phyloP scores from a whole-genome alignment of 192 early-diverging fungal genomes.

The Mortierella alpina region DNA sequence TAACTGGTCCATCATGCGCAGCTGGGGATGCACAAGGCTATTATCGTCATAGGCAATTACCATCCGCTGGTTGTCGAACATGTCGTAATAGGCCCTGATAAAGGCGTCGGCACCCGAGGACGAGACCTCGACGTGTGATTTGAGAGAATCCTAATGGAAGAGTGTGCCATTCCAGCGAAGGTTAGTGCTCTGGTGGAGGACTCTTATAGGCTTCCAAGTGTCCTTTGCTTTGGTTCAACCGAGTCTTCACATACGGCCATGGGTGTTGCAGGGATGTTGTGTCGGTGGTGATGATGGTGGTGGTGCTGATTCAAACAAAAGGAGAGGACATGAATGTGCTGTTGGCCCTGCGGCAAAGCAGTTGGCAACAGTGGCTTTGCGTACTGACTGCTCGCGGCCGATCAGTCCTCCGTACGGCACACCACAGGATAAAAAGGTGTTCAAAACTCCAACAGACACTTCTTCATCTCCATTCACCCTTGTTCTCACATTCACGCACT shows the following conservation, averaged over 20 bases:
- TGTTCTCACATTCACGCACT: not conserved
- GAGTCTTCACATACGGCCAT: conserved; percentile 21
- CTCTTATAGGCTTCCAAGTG: not conserved
- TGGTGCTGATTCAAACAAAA: not conserved
- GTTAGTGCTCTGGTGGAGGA: not conserved
- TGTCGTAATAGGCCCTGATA: conserved; percentile 57
- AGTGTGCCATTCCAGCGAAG: not conserved
- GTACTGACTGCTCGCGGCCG: no score
- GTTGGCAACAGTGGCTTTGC: no score
- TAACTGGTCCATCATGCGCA: no score
- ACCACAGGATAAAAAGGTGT: no score
- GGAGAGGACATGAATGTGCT: not conserved
- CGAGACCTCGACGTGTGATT: conserved; percentile 49
- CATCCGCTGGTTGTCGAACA: conserved; percentile 55
- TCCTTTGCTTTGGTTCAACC: not conserved
- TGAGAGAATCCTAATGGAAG: conserved; percentile 21
- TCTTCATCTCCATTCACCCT: not conserved
- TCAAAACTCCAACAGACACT: not conserved
- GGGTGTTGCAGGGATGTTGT: not conserved
- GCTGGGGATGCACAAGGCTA: not conserved
- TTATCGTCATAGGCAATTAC: conserved; percentile 30
- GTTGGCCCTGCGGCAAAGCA: no score
- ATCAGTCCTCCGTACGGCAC: no score
- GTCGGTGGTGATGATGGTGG: not conserved
- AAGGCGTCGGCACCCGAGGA: conserved; percentile 63